Evolutionary conservation across 2,329 filamentous ascomycete genomes (phyloP), one percentile per base, ranked within the genome.

Genomic region (Chrysoporthe deuterocubensis): DNA sequence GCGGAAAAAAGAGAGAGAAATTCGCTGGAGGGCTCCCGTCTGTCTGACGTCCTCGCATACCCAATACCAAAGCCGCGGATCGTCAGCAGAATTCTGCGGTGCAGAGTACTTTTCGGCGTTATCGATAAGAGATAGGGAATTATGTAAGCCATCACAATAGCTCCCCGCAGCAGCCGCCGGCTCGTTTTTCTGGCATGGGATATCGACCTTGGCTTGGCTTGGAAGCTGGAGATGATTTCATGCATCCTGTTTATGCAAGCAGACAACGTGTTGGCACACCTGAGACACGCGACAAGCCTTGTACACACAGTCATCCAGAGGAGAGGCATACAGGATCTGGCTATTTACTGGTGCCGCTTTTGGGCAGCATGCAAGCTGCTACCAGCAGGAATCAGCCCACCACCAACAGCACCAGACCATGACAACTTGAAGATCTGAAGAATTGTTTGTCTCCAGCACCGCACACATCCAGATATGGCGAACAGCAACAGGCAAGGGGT

Each of bases 401-500:
- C 64, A 59, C n/a, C 46, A 32, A 43, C 64, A 50, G 16, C 62
- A 62, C 26, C 57, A 61, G 44, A 57, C 37, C 62, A 67, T 61
- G 59, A 58, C 59, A 16, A 62, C 14, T 57, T 50, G 18, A 64
- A 50, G n/a, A 54, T 21, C 34, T 26, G 9, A 59, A 77, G 82
- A 66, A 73, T 77, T 59, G 62, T 63, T 40, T 71, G 77, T 75
- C 75, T 73, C 68, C 72, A 67, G 67, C 66, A 71, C 69, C 72
- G 69, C 68, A 66, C 72, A 69, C 58, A 69, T 67, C 65, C 63
- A 68, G 64, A 54, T 42, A 72, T 72, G 68, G 69, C 74, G 74
- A 78, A 71, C 71, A 86, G 84, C 73, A 76, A 79, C 71, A 77
- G 77, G 74, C 81, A 84, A 70, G 82, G 79, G 70, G 78, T 85